Evolutionary conservation across 2,329 filamentous ascomycete species (phyloP).

Genomic region (Chrysoporthe puriensis): DNA sequence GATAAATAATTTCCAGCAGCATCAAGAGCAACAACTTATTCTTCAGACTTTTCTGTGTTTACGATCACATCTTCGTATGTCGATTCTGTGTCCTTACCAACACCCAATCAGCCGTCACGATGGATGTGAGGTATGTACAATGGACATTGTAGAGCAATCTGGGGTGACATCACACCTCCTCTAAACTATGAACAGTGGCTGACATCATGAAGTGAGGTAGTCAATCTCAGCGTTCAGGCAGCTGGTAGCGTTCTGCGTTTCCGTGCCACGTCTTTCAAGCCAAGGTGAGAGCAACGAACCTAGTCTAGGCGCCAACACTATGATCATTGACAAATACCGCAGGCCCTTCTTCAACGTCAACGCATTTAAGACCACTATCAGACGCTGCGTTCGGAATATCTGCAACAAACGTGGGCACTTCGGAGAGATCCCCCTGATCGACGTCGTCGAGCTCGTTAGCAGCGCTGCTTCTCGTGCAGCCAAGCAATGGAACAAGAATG

Average conservation of each 20-base stretch:
- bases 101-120: background rate
- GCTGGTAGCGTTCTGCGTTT: slow-evolving; percentile 20
- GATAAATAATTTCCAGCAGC: background rate
- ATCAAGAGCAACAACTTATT: background rate
- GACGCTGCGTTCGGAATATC: background rate
- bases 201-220: slow-evolving; percentile 1
- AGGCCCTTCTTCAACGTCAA: slow-evolving; percentile 11
- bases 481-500: slow-evolving; percentile 14
- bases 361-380: background rate
- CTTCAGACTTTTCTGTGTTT: background rate
- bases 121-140: slow-evolving; percentile 6
- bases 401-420: background rate
- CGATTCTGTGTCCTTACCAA: background rate
- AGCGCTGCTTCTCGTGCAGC: background rate
- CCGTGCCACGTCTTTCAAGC: background rate
- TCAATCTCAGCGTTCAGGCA: slow-evolving; percentile 14
- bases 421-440: slow-evolving; percentile 7
- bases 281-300: background rate
- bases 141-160: background rate
- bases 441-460: background rate
- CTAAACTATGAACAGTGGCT: background rate
- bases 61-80: background rate
- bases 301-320: fast-evolving
- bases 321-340: background rate
- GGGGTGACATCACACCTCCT: background rate